Base-by-base conservation (phyloP, 805 yeast species). In the Barnettozyma salicaria region DNA sequence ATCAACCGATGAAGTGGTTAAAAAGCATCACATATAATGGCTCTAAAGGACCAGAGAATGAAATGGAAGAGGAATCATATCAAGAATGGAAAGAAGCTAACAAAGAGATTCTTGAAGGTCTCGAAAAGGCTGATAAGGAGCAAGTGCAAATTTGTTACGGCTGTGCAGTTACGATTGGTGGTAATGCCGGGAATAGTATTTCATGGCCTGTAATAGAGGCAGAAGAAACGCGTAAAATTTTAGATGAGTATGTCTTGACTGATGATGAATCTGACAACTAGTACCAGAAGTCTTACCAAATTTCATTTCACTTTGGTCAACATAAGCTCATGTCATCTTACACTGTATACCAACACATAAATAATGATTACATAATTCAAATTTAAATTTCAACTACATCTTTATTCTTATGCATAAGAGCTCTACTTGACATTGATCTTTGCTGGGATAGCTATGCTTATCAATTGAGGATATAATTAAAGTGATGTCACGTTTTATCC, bases 141-240 rank as follows among this genome's bases (percentile, higher is more conserved):
- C 59, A 35, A 20, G 42, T 54, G n/a, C 53, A 61, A n/a, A 49
- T 81, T 7, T 85, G 95, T 53, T 85, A 82, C 50, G 95, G 92
- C 3, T 85, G 95, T 53, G 67, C 76, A 24, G 80, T 80, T 2
- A 74, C 78, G 9, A 51, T 83, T 37, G 73, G 76, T 5, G 75
- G 68, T 44, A 40, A 64, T 33, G 41, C 53, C 30, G 24, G 58
- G 41, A 41, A 60, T 50, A 42, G 55, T 37, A 27, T 77, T 55
- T 61, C 65, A 53, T 51, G 70, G 70, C 56, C 69, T 19, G 48
- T 58, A 0, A 43, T 39, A 3, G 45, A 54, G 31, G 50, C 56
- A 3, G 53, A 41, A 8, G 59, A 61, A 14, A 53, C 61, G 40
- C 47, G 64, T 14, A 59, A 60, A 9, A 56, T 74, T 0, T 41